These are phyloP conservation scores for Aspergillus cejpii DNA, from an alignment of 2,329 filamentous ascomycete genomes.

Conservation along the genomic window DNA sequence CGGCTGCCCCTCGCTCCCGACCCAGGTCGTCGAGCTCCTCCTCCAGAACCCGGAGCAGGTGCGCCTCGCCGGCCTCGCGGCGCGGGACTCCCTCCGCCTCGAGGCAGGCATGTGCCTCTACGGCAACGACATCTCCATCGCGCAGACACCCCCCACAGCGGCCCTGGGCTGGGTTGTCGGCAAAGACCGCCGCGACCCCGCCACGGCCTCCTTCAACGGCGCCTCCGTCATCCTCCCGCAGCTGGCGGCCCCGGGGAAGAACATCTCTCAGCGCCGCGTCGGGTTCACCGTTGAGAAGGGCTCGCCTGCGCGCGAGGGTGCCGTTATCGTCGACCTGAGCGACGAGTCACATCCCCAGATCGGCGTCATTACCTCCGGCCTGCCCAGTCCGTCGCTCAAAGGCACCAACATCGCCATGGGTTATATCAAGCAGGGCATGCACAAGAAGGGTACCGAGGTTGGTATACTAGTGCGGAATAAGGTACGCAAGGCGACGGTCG, in stretches of 20 bases:
- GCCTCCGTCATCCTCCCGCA: conserved; percentile 70
- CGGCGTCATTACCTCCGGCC: conserved; percentile 79
- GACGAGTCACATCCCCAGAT: conserved; percentile 57
- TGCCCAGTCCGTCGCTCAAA: conserved; percentile 76
- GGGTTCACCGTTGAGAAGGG: conserved; percentile 73
- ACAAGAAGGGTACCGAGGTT: conserved; percentile 78
- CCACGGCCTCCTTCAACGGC: conserved; percentile 71
- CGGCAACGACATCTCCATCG: conserved; percentile 89
- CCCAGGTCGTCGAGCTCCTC: conserved; percentile 59
- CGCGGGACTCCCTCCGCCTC: conserved; percentile 82
- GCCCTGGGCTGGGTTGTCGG: conserved; percentile 74
- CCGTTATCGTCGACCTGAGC: conserved; percentile 59
- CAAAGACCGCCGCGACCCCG: conserved; percentile 59
- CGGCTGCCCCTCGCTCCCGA: conserved; percentile 47
- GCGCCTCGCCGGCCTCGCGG: conserved; percentile 79
- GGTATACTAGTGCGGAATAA: conserved; percentile 71
- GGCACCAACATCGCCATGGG: conserved; percentile 92
- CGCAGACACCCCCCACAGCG: conserved; percentile 61
- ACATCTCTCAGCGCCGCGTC: conserved; percentile 65
- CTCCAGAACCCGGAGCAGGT: conserved; percentile 60
- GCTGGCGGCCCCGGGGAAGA: conserved; percentile 51
- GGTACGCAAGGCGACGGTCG: conserved; percentile 65
- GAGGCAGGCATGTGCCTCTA: conserved; percentile 99
- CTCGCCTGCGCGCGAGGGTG: conserved; percentile 83
- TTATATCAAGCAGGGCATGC: conserved; percentile 71